phyloP scores from a whole-genome alignment of 805 yeast species.

The Wickerhamia fluorescens region DNA sequence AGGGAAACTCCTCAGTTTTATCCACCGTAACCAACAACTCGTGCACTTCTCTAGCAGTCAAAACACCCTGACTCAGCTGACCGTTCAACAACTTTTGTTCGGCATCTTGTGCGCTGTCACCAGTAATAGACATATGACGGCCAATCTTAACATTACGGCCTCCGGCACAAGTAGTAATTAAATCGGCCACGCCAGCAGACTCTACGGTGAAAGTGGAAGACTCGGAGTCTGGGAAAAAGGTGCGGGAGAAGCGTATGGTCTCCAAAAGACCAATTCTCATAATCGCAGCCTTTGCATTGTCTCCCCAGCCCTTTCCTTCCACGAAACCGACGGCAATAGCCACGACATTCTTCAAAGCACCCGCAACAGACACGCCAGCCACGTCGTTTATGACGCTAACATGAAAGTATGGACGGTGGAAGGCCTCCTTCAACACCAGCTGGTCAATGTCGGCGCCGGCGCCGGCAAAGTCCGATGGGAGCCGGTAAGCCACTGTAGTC shows the following conservation, averaged over 20 bases:
- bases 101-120: slow-evolving; percentile 34
- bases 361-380: slow-evolving; percentile 41
- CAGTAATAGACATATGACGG: slow-evolving; percentile 38
- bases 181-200: slow-evolving; percentile 42
- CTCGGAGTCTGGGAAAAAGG: slow-evolving; percentile 30
- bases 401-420: slow-evolving; percentile 43
- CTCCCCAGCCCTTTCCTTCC: slow-evolving; percentile 44
- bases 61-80: slow-evolving; percentile 40
- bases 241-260: slow-evolving; percentile 33
- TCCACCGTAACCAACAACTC: slow-evolving; percentile 32
- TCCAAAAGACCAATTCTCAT: slow-evolving; percentile 41
- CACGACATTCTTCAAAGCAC: slow-evolving; percentile 41
- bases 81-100: slow-evolving; percentile 40
- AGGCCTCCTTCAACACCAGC: slow-evolving; percentile 32
- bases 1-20: slow-evolving; percentile 32
- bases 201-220: slow-evolving; percentile 36
- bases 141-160: slow-evolving; percentile 44
- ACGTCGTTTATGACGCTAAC: slow-evolving; percentile 39
- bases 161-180: slow-evolving; percentile 41
- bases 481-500: slow-evolving; percentile 37
- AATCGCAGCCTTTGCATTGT: slow-evolving; percentile 42
- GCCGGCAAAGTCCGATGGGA: slow-evolving; percentile 34
- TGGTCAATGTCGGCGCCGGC: slow-evolving; percentile 35
- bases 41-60: slow-evolving; percentile 42
- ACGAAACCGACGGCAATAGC: slow-evolving; percentile 42